These are phyloP conservation scores for Coniochaeta prunicola DNA, from an alignment of 2,329 filamentous ascomycete genomes.

Conservation along the genomic window DNA sequence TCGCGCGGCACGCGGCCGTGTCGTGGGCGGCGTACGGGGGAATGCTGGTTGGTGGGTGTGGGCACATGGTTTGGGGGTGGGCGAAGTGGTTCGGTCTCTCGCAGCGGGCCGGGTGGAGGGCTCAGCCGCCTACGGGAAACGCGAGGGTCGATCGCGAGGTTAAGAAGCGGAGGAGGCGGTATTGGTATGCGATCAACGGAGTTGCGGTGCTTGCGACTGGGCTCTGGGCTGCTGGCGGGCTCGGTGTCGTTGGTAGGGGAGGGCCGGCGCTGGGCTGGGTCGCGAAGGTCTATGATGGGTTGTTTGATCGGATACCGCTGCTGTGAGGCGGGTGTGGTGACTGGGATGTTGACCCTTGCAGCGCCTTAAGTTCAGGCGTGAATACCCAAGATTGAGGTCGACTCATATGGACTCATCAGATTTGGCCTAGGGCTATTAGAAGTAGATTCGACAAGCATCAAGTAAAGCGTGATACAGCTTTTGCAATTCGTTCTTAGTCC, in stretches of 20 bases:
- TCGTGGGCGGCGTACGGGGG: slow-evolving; percentile 64
- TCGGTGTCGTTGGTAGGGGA: slow-evolving; percentile 69
- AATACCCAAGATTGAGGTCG: too few relatives aligned
- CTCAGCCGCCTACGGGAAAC: slow-evolving; percentile 30
- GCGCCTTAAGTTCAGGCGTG: too few relatives aligned
- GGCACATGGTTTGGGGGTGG: slow-evolving; percentile 78
- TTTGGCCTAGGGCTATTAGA: too few relatives aligned
- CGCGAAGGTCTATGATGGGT: slow-evolving; percentile 68
- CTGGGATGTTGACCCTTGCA: too few relatives aligned
- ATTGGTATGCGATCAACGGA: slow-evolving; percentile 67
- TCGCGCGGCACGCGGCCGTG: slow-evolving; percentile 60
- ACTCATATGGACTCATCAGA: too few relatives aligned
- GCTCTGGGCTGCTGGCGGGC: slow-evolving; percentile 74
- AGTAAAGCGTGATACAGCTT: too few relatives aligned
- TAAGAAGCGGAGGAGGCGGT: slow-evolving; percentile 42
- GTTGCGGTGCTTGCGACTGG: slow-evolving; percentile 48
- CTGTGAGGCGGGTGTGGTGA: slow-evolving; percentile 7
- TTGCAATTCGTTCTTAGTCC: too few relatives aligned
- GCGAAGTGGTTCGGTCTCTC: slow-evolving; percentile 71
- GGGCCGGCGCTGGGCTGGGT: slow-evolving; percentile 72
- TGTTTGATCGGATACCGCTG: slow-evolving; percentile 38
- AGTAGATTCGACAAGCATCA: too few relatives aligned
- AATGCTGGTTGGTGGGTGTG: slow-evolving; percentile 60
- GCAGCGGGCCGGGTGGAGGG: slow-evolving; percentile 45
- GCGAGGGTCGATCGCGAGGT: slow-evolving; percentile 35